Percentiles rank a stretch among this genome's conserved stretches.
These are phyloP conservation scores for Eimeria praecox DNA, from an alignment of 169 alveolate species.

Conservation along the genomic window DNA sequence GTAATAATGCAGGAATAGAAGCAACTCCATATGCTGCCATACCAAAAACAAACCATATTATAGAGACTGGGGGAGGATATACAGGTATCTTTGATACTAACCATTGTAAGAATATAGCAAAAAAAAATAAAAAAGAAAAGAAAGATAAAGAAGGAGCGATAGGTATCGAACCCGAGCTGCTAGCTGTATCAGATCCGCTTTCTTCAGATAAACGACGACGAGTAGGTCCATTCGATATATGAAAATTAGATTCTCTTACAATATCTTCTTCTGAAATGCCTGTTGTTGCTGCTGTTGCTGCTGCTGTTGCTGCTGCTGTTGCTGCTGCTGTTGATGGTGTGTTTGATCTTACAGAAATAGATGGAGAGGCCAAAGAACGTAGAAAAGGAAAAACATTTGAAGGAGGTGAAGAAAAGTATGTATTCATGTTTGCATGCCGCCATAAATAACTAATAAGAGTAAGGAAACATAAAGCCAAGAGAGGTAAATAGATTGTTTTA, in stretches of 20 bases:
- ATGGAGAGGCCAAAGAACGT: too few species aligned
- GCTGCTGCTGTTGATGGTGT: neutral
- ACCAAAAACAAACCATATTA: slow-evolving; percentile 83
- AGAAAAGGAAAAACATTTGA: too few species aligned
- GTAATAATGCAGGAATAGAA: slow-evolving; percentile 55
- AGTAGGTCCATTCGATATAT: neutral
- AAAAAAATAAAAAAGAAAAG: slow-evolving; percentile 74
- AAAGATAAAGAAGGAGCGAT: slow-evolving; percentile 70
- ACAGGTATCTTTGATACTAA: slow-evolving; percentile 80
- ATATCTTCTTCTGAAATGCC: too few species aligned
- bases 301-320: neutral
- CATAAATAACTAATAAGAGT: neutral
- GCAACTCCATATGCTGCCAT: slow-evolving; percentile 78
- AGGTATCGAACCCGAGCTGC: neutral
- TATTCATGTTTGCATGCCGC: neutral
- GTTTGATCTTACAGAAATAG: neutral
- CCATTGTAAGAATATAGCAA: slow-evolving; percentile 81
- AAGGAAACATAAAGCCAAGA: neutral
- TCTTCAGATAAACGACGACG: neutral
- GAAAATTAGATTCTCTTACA: neutral
- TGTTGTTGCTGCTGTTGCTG: neutral
- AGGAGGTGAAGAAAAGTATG: too few species aligned
- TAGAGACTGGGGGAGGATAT: slow-evolving; percentile 81
- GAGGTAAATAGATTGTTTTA: neutral
- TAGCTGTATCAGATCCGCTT: too few species aligned